Evolutionary conservation across 2,329 filamentous ascomycete genomes (phyloP).

Genomic region (Aspergillus intermedius): DNA sequence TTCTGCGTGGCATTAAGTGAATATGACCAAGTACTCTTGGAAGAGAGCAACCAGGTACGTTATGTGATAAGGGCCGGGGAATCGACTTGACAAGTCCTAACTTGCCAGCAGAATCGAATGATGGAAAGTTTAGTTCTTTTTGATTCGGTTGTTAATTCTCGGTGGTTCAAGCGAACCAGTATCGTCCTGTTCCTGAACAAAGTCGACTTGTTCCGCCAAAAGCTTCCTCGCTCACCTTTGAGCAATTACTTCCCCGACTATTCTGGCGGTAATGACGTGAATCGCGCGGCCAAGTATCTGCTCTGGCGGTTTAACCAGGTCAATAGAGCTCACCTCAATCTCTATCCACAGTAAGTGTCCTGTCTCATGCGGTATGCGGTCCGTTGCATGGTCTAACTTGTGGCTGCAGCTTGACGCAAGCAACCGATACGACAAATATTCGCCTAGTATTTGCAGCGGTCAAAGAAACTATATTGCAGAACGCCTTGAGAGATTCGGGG

Average conservation of each 20-base stretch:
- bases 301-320: conserved; percentile 99
- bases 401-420: conserved; percentile 70
- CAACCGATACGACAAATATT: conserved; percentile 97
- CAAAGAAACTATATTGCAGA: conserved; percentile 97
- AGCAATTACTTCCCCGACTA: conserved; percentile 98
- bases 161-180: conserved; percentile 98
- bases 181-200: conserved; percentile 99
- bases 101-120: conserved; percentile 81
- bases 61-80: too few relatives aligned
- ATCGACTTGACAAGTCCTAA: conserved; percentile 5
- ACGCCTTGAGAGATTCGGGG: conserved; percentile 94
- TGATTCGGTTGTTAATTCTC: conserved; percentile 95
- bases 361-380: background rate
- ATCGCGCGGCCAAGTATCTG: conserved; percentile 94
- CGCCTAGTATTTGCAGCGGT: conserved; percentile 95
- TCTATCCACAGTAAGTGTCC: conserved; percentile 85
- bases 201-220: conserved; percentile 95
- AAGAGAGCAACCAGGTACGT: conserved; percentile 91
- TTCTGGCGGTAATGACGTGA: conserved; percentile 94
- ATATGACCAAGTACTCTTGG: conserved; percentile 93
- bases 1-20: conserved; percentile 98
- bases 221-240: conserved; percentile 79
- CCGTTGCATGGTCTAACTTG: conserved; percentile 15
- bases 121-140: conserved; percentile 96
- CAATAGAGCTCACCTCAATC: conserved; percentile 87